phyloP scores from a whole-genome alignment of 2,329 filamentous ascomycete genomes.

The Hymenoscyphus linearis region DNA sequence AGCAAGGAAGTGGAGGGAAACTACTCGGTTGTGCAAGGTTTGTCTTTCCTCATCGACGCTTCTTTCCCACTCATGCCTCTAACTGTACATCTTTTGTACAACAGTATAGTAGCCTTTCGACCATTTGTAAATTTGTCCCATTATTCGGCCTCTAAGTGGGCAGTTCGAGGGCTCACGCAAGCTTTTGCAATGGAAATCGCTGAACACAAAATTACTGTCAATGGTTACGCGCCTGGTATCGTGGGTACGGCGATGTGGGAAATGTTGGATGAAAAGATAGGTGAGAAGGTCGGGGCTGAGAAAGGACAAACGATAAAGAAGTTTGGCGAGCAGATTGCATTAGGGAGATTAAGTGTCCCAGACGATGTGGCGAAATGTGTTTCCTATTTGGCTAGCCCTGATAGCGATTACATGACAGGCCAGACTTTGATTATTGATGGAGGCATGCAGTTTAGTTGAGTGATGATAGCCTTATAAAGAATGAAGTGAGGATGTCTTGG shows the following conservation, averaged over 20 bases:
- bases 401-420: conserved; percentile 60
- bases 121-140: conserved; percentile 53
- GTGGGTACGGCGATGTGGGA: conserved; percentile 67
- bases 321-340: conserved; percentile 47
- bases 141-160: conserved; percentile 62
- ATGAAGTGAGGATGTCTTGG: too few relatives aligned
- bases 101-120: conserved; percentile 52
- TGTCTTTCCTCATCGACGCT: neutral
- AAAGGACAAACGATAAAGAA: conserved; percentile 52
- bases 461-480: too few relatives aligned
- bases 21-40: conserved; percentile 29
- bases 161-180: conserved; percentile 61
- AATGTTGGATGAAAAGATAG: conserved; percentile 56
- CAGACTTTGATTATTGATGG: conserved; percentile 59
- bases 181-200: conserved; percentile 64
- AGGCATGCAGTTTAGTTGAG: conserved; percentile 37
- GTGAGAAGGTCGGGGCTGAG: conserved; percentile 43
- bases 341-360: conserved; percentile 53
- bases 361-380: conserved; percentile 60
- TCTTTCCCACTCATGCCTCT: neutral
- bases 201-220: conserved; percentile 59
- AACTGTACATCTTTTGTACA: neutral
- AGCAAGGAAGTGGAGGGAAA: conserved; percentile 44
- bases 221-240: conserved; percentile 61
- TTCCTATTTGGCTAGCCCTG: conserved; percentile 53